These are phyloP conservation scores for Paralagenidium karlingii DNA, from an alignment of 352 stramenopile genomes.

Conservation along the genomic window DNA sequence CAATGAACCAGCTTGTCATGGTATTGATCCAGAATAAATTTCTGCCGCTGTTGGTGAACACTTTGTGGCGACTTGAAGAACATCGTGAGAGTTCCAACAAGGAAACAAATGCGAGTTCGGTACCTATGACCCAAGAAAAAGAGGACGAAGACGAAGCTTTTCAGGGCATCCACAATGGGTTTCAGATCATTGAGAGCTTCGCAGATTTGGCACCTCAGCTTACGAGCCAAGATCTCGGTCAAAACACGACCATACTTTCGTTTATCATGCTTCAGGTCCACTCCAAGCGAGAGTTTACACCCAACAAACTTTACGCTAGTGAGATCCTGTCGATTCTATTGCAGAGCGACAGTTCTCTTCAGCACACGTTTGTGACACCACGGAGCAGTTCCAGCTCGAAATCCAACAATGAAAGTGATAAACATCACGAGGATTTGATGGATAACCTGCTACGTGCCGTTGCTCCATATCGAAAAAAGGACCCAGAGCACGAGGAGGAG, in stretches of 20 bases:
- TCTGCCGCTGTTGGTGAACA: constrained; percentile 30
- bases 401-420: constrained; percentile 6
- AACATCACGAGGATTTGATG: constrained; percentile 53
- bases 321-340: constrained; percentile 81
- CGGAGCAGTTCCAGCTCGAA: too few relatives aligned
- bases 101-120: too few relatives aligned
- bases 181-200: constrained; percentile 76
- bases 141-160: constrained; percentile 48
- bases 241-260: constrained; percentile 27
- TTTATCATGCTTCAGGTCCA: constrained; percentile 45
- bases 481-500: constrained; percentile 67
- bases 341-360: constrained; percentile 45
- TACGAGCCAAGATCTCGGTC: background rate
- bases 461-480: constrained; percentile 77
- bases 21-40: constrained; percentile 52
- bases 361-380: constrained; percentile 8
- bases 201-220: constrained; percentile 22
- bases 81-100: background rate
- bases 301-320: constrained; percentile 76
- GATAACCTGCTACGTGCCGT: constrained; percentile 86
- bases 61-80: constrained; percentile 22
- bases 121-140: background rate
- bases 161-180: constrained; percentile 55
- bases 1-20: constrained; percentile 22
- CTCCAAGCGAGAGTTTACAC: constrained; percentile 17